Base-by-base conservation (phyloP, 192 early-diverging fungal genomes). In the Coemansia sp. region DNA sequence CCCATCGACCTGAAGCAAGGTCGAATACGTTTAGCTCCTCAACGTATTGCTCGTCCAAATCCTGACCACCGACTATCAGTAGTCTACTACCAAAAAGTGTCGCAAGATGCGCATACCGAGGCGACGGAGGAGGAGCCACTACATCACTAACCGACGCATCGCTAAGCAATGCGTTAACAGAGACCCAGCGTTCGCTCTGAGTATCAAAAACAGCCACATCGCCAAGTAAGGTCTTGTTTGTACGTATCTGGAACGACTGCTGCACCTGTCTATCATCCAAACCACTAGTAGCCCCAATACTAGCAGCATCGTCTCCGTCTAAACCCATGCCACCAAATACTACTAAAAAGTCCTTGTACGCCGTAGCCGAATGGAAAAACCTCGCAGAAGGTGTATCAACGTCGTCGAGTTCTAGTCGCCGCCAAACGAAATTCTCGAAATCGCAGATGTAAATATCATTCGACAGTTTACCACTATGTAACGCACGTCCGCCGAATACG, bases 321-420 rank as follows among this genome's bases (percentile, higher is more conserved):
- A 85, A 87, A 6, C 93, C 91, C 93, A 94, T 94, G 8, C 93
- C 93, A 42, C 93, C 93, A 85, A 93, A 94, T 34, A 91, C 86
- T 8, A 93, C 77, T 20, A 94, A 76, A 63, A 84, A 73, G 33
- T 86, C 87, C 70, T 86, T 79, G 70, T 91, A 90, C 31, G 88
- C 86, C 63, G 90, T 93, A 63, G 90, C 88, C 18, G 91, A 90
- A 71, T 93, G 91, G 72, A 93, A 93, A 68, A 91, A 93, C 9
- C 91, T 87, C 44, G 91, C 85, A 1, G 75, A 49, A 59, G 79
- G 79, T 31, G 10, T 34, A 16, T 33, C 2, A 22, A 38, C 34
- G 63, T 34, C 55, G 20, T 40, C n/a, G n/a, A 55, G 44, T 27
- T 81, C 70, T 29, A 82, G 82, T 66, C 74, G 90, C 76, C 87